Evolutionary conservation across 1,139 yeast species (phyloP), one percentile per base, ranked within the genome.

Genomic region (Yamadazyma triangularis): DNA sequence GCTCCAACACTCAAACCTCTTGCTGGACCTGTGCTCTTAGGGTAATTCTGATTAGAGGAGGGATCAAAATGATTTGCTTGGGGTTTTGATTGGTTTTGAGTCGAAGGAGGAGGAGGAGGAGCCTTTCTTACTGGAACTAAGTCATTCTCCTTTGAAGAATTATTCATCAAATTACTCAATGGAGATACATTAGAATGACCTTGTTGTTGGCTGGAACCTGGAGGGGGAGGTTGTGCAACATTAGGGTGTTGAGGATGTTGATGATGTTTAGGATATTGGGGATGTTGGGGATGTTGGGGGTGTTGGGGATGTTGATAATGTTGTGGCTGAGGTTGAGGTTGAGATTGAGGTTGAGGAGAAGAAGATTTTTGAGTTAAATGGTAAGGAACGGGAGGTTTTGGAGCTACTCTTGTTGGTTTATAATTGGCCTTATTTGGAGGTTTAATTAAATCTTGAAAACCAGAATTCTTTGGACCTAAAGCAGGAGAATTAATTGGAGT

Each of bases 91-190:
- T 18, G 6, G 9, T 6, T 7, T 18, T 18, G 20, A 9, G 20
- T 7, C 6, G 8, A 7, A 18, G 20, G 20, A 4, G 79, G 79
- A 6, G 77, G 78, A 13, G 77, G 70, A 1, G 81, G 81, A 1
- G 80, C 80, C 32, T 63, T 66, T 52, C 80, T 64, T 7, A 60
- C 62, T 8, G 79, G 78, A 3, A 65, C 52, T 35, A 70, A 64
- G 26, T 59, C 64, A 6, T 48, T 42, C 20, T 38, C 36, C 20
- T 48, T 21, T 6, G 8, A 8, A 25, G 13, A 12, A 12, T 26
- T 22, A 7, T 22, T 13, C 40, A 65, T 43, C 34, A 65, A 52
- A 30, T 56, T 58, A 31, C 49, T 56, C 34, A 65, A 51, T 0
- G 73, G 71, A 2, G 71, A 62, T 4, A 51, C 45, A 20, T 46